Conservation (phyloP, 2,329 filamentous ascomycete species). For the Talaromyces sp. region DNA sequence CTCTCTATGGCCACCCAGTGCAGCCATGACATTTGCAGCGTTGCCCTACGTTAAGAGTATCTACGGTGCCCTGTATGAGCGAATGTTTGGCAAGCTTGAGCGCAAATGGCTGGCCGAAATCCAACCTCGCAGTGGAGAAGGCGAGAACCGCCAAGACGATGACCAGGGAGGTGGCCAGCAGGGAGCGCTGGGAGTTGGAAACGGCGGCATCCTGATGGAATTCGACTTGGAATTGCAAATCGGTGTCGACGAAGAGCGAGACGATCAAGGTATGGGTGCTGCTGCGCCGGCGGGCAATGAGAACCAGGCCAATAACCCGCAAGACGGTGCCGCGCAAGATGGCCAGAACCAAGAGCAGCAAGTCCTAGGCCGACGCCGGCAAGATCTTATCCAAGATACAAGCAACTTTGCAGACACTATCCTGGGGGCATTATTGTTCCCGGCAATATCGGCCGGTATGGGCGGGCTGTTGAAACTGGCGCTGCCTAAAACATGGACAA, state of each 20-base stretch:
- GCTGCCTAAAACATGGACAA: slow-evolving; percentile 66
- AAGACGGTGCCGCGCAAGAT: not conserved
- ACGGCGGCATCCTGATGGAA: slow-evolving; percentile 45
- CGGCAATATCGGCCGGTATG: slow-evolving; percentile 71
- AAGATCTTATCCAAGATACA: slow-evolving; percentile 50
- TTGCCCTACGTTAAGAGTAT: slow-evolving; percentile 61
- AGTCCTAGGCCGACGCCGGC: slow-evolving; percentile 36
- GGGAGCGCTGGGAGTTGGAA: slow-evolving; percentile 21
- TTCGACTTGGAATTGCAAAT: slow-evolving; percentile 49
- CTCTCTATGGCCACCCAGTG: slow-evolving; percentile 62
- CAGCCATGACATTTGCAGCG: slow-evolving; percentile 61
- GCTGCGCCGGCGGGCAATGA: slow-evolving; percentile 21
- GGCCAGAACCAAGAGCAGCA: slow-evolving; percentile 20
- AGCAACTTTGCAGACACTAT: slow-evolving; percentile 56
- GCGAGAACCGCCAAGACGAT: slow-evolving; percentile 29
- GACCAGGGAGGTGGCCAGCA: slow-evolving; percentile 28
- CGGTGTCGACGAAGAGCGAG: slow-evolving; percentile 38
- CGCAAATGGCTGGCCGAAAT: slow-evolving; percentile 60
- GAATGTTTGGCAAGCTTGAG: slow-evolving; percentile 54
- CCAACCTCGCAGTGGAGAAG: slow-evolving; percentile 46
- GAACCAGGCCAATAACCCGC: slow-evolving; percentile 1
- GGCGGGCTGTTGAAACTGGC: slow-evolving; percentile 68
- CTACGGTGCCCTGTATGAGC: slow-evolving; percentile 61
- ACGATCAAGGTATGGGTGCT: slow-evolving; percentile 34
- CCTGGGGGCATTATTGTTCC: slow-evolving; percentile 71